Conservation (phyloP, 2,329 filamentous ascomycete species). For the Botrytis cinerea region DNA sequence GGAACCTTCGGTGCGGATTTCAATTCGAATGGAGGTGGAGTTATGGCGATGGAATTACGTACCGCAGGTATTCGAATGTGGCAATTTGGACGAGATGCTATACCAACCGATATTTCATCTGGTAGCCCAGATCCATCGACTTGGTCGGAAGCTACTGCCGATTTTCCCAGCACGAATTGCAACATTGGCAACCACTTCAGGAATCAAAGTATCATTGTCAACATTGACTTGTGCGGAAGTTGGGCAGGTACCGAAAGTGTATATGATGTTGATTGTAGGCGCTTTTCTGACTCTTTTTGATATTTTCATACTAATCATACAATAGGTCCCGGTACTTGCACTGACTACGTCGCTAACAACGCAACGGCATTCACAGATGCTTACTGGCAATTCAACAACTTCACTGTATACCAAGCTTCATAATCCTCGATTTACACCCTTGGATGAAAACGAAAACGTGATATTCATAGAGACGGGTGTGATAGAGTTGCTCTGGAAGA, state of each 20-base stretch:
- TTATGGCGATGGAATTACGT: conserved; percentile 53
- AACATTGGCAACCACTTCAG: conserved; percentile 70
- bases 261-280: conserved; percentile 37
- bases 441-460: background rate
- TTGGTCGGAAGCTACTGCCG: conserved; percentile 50
- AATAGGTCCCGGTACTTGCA: conserved; percentile 35
- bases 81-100: conserved; percentile 49
- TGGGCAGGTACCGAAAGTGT: conserved; percentile 68
- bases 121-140: conserved; percentile 47
- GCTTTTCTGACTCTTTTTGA: background rate
- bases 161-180: conserved; percentile 59
- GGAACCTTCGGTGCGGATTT: conserved; percentile 53
- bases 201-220: conserved; percentile 75
- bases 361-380: conserved; percentile 37
- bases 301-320: background rate
- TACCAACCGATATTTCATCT: conserved; percentile 49
- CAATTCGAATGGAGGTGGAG: conserved; percentile 51
- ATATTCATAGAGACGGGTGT: background rate
- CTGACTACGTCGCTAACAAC: conserved; percentile 38
- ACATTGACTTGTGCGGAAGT: conserved; percentile 83
- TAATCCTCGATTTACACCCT: background rate
- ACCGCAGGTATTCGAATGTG: conserved; percentile 51
- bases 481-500: background rate
- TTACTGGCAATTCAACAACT: conserved; percentile 40
- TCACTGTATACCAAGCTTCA: conserved; percentile 35